phyloP scores from a whole-genome alignment of 2,329 filamentous ascomycete genomes.

The Calonectria honghensis region DNA sequence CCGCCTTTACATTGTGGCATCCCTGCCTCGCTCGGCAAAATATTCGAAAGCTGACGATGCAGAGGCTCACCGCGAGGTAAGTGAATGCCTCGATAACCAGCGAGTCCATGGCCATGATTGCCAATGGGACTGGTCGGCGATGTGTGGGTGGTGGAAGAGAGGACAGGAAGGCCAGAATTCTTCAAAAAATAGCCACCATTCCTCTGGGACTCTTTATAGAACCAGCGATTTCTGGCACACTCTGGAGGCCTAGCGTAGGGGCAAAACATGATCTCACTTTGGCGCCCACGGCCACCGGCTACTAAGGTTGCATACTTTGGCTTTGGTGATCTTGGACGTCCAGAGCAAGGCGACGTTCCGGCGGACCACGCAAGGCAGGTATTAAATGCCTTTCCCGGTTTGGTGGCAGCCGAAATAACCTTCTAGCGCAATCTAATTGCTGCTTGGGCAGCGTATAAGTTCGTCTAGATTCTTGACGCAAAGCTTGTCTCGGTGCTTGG shows the following conservation, averaged over 20 bases:
- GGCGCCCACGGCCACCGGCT: background rate
- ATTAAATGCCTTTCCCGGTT: slow-evolving; percentile 1
- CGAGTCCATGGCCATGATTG: slow-evolving; percentile 12
- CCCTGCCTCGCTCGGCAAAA: slow-evolving; percentile 27
- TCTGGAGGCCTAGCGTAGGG: background rate
- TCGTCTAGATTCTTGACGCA: slow-evolving; percentile 25
- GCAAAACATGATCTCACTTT: slow-evolving; percentile 23
- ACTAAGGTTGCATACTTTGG: slow-evolving; percentile 2
- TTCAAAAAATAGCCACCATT: slow-evolving; percentile 16
- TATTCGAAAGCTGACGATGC: slow-evolving; percentile 26
- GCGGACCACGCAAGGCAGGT: slow-evolving; percentile 5
- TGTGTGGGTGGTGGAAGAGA: slow-evolving; percentile 1
- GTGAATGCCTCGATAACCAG: slow-evolving; percentile 30
- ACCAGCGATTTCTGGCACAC: background rate
- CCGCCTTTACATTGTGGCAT: slow-evolving; percentile 13
- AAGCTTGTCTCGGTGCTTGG: slow-evolving; percentile 18
- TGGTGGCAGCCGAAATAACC: background rate
- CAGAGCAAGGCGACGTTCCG: slow-evolving; percentile 24
- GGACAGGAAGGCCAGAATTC: background rate
- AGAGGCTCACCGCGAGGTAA: slow-evolving; percentile 28
- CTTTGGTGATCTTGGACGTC: slow-evolving; percentile 21
- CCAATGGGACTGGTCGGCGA: slow-evolving; percentile 3
- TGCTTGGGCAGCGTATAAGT: background rate
- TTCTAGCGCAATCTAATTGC: slow-evolving; percentile 9
- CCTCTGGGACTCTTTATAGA: slow-evolving; percentile 22